phyloP scores from a whole-genome alignment of 345 rosid species.

The Melastoma malabathricum region DNA sequence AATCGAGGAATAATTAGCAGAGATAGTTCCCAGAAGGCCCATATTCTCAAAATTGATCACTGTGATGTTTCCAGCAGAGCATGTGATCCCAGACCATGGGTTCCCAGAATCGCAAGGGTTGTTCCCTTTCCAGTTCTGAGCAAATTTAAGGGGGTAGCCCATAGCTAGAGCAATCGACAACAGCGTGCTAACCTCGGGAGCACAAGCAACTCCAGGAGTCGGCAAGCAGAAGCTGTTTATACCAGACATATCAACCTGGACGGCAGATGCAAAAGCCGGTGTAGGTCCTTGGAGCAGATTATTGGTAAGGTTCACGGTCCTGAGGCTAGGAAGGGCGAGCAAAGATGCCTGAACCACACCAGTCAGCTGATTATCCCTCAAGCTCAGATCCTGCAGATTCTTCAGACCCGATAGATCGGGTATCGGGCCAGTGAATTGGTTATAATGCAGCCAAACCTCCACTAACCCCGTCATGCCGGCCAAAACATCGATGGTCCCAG shows the following conservation, averaged over 20 bases:
- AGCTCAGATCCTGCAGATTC: constrained; percentile 22
- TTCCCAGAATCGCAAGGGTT: constrained; percentile 35
- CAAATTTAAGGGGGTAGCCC: constrained; percentile 43
- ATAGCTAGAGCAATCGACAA: constrained; percentile 32
- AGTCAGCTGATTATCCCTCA: constrained; percentile 54
- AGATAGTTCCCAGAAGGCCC: constrained; percentile 53
- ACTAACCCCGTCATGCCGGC: constrained; percentile 38
- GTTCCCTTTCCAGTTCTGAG: constrained; percentile 47
- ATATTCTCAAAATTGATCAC: constrained; percentile 28
- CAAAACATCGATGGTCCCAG: constrained; percentile 40
- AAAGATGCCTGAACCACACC: constrained; percentile 54
- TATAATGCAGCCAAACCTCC: constrained; percentile 46
- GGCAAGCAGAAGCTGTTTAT: constrained; percentile 39
- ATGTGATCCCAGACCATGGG: constrained; percentile 52
- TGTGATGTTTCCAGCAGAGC: constrained; percentile 29
- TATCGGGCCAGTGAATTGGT: constrained; percentile 54
- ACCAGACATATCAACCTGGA: constrained; percentile 20
- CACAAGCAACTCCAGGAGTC: constrained; percentile 40
- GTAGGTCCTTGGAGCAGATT: constrained; percentile 59
- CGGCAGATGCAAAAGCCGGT: constrained; percentile 25
- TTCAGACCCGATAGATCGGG: constrained; percentile 40
- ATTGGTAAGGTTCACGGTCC: constrained; percentile 33
- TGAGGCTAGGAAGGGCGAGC: constrained; percentile 17
- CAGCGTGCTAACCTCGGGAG: constrained; percentile 26
- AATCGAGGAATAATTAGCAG: constrained; percentile 34